Evolutionary conservation across 2,329 filamentous ascomycete genomes (phyloP).

Genomic region (Ploettnerulaceae sp.): DNA sequence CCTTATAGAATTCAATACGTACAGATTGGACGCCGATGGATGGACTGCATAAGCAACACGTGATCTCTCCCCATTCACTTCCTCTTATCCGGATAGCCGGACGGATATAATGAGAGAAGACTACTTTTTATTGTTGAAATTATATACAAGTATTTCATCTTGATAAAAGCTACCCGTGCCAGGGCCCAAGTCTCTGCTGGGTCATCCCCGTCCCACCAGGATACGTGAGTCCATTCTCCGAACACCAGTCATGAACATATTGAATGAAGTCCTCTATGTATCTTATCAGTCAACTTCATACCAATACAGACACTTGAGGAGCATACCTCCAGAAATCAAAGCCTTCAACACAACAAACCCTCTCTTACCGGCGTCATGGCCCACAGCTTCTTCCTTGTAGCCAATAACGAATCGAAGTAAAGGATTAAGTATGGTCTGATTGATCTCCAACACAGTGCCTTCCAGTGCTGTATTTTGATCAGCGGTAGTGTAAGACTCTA

Average conservation of each 20-base stretch:
- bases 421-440: not conserved
- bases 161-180: no score
- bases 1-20: no score
- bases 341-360: not conserved
- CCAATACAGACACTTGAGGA: not conserved
- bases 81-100: no score
- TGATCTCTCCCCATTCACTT: no score
- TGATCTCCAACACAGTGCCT: not conserved
- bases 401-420: not conserved
- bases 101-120: no score
- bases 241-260: not conserved
- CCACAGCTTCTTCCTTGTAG: not conserved
- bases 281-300: not conserved
- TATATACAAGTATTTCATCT: not conserved
- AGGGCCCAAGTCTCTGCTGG: not conserved
- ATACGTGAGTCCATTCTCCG: not conserved
- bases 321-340: not conserved
- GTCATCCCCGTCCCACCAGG: not conserved
- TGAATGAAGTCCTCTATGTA: not conserved
- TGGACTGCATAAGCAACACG: no score
- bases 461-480: not conserved
- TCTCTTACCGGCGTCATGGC: not conserved
- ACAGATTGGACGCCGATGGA: no score
- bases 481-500: not conserved
- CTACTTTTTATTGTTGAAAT: no score